These are phyloP conservation scores for Pseudogymnoascus sp. DNA, from an alignment of 2,329 filamentous ascomycete species.

Conservation along the genomic window DNA sequence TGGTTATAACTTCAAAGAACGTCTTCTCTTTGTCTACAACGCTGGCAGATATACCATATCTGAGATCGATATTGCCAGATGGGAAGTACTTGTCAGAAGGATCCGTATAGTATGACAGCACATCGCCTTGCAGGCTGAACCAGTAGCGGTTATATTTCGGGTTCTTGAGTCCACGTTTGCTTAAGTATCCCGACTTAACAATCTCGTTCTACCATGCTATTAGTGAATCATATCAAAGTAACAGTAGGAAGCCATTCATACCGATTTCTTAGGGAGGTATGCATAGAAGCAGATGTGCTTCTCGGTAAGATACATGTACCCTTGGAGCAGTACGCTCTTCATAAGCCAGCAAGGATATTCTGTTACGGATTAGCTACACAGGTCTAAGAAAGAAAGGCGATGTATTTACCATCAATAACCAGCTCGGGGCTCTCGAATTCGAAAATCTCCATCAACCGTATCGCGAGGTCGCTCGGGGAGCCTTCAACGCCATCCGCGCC, in stretches of 20 bases:
- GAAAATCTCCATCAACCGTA: constrained; percentile 75
- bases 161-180: constrained; percentile 82
- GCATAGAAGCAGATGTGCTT: constrained; percentile 96
- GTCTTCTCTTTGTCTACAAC: constrained; percentile 66
- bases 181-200: constrained; percentile 80
- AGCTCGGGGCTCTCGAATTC: constrained; percentile 74
- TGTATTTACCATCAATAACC: constrained; percentile 61
- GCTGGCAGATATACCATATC: constrained; percentile 83
- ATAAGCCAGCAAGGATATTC: constrained; percentile 93
- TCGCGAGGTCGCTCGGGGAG: constrained; percentile 51
- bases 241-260: constrained; percentile 36
- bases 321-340: constrained; percentile 85
- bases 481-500: constrained; percentile 18
- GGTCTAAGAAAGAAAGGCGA: not conserved
- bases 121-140: constrained; percentile 88
- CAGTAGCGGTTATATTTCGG: constrained; percentile 85
- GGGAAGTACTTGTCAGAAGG: constrained; percentile 86
- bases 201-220: constrained; percentile 52
- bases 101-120: constrained; percentile 81
- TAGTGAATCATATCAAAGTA: constrained; percentile 11
- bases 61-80: constrained; percentile 81
- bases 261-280: constrained; percentile 88
- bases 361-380: constrained; percentile 27
- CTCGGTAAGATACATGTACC: constrained; percentile 91
- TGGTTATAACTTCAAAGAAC: constrained; percentile 74